A percentile compares a stretch with the other conserved stretches of the same genome.
Conservation (phyloP, 1,284 basidiomycete species). For the Amylostereum areolatum region DNA sequence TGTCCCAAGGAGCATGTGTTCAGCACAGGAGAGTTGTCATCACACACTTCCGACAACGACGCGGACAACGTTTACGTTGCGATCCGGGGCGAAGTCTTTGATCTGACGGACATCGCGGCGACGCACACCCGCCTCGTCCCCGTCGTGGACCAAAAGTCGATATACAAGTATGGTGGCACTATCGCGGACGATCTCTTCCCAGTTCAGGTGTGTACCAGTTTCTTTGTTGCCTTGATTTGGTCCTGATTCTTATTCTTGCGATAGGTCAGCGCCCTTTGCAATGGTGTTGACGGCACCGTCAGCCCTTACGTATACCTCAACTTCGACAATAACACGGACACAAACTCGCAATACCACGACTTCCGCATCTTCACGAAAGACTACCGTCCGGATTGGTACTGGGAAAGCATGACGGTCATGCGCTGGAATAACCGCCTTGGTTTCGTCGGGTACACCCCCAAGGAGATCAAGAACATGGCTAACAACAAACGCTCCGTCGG, state of each 20-base stretch:
- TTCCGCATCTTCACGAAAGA: constrained; percentile 88
- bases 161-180: constrained; percentile 82
- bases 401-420: constrained; percentile 86
- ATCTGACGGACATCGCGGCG: constrained; percentile 55
- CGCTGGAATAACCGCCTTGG: constrained; percentile 85
- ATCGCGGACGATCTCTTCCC: constrained; percentile 84
- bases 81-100: constrained; percentile 92
- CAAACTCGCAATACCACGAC: constrained; percentile 89
- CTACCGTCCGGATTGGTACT: constrained; percentile 96
- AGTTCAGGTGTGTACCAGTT: constrained; percentile 62
- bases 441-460: constrained; percentile 84
- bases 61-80: constrained; percentile 76
- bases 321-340: constrained; percentile 76
- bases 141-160: constrained; percentile 70
- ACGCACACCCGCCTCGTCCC: constrained; percentile 66
- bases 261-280: constrained; percentile 89
- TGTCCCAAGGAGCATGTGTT: constrained; percentile 95
- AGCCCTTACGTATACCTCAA: constrained; percentile 83
- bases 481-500: constrained; percentile 63
- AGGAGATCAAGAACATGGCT: constrained; percentile 72
- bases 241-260: constrained; percentile 1
- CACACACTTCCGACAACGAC: constrained; percentile 59
- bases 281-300: constrained; percentile 76
- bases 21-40: constrained; percentile 69
- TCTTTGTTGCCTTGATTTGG: background rate